Conservation (phyloP, 2,329 filamentous ascomycete genomes). For the Setomelanomma holmii region DNA sequence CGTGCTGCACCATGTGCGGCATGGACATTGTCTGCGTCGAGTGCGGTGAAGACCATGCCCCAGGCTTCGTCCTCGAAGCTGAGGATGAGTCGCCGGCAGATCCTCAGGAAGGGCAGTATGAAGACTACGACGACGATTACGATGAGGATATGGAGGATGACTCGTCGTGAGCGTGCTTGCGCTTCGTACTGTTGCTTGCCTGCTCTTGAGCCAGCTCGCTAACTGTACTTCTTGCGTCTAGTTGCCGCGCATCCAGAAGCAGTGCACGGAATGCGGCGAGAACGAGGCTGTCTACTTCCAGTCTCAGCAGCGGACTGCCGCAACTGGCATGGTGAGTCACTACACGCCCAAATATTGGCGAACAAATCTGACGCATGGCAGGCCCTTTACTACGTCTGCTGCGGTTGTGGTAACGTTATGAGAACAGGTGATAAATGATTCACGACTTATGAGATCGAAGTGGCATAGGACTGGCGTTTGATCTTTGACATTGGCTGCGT, state of each 20-base stretch:
- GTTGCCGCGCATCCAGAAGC: constrained; percentile 88
- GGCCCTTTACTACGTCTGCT: constrained; percentile 76
- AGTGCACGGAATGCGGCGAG: constrained; percentile 84
- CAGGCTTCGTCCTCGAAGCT: constrained; percentile 55
- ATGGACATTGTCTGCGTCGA: constrained; percentile 62
- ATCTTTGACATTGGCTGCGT: constrained; percentile 27
- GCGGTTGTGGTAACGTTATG: constrained; percentile 90
- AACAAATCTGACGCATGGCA: constrained; percentile 34
- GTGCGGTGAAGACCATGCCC: constrained; percentile 57
- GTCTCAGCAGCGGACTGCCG: constrained; percentile 93
- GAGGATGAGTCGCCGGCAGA: constrained; percentile 43
- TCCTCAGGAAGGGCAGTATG: constrained; percentile 26
- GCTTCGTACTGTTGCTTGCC: constrained; percentile 42
- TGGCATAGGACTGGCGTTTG: constrained; percentile 44
- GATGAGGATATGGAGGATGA: constrained; percentile 42
- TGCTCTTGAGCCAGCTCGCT: constrained; percentile 48
- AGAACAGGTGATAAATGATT: constrained; percentile 29
- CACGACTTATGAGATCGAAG: constrained; percentile 11
- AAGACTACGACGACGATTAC: constrained; percentile 30
- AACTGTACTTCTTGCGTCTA: constrained; percentile 57
- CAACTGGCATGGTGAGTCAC: constrained; percentile 90
- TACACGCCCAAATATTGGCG: not conserved
- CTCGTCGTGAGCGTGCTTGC: constrained; percentile 38
- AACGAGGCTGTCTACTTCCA: constrained; percentile 98
- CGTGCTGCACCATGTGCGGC: constrained; percentile 66